A percentile compares a stretch with the other conserved stretches of the same genome.
phyloP scores from a whole-genome alignment of 2,329 filamentous ascomycete species.

The Teratosphaeria epicoccoides region DNA sequence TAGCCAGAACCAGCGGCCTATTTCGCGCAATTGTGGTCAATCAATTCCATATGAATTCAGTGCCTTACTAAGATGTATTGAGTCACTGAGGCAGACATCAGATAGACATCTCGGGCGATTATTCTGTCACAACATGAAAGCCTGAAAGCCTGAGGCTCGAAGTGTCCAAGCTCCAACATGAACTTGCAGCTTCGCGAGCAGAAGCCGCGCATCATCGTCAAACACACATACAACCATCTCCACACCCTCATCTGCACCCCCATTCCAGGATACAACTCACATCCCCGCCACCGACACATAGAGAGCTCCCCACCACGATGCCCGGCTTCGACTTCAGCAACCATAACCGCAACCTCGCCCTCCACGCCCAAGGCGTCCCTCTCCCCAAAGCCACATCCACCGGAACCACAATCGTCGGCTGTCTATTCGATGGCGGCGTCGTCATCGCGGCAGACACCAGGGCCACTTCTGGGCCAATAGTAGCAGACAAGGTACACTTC shows the following conservation, averaged over 20 bases:
- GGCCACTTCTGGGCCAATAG: conserved; percentile 93
- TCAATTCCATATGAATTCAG: neutral
- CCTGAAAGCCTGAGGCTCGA: neutral
- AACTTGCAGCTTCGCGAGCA: neutral
- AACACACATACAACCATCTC: neutral
- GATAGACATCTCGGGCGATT: neutral
- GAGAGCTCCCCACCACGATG: conserved; percentile 2
- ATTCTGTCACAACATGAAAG: too few species aligned
- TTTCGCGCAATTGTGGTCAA: neutral
- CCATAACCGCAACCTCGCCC: conserved; percentile 96
- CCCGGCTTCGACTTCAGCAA: conserved; percentile 61
- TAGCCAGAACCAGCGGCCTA: too few species aligned
- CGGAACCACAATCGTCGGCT: conserved; percentile 96
- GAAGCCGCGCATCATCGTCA: neutral
- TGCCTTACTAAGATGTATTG: neutral
- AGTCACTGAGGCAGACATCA: neutral
- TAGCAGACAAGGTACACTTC: conserved; percentile 74
- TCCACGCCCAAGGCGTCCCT: conserved; percentile 87
- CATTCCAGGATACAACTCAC: neutral
- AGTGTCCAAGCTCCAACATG: neutral
- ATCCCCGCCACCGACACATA: neutral
- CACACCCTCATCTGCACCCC: neutral
- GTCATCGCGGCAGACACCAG: conserved; percentile 98
- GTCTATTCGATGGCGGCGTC: conserved; percentile 90
- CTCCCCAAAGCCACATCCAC: conserved; percentile 97